Conservation (phyloP, 2,329 filamentous ascomycete genomes). For the Blastomyces silverae region DNA sequence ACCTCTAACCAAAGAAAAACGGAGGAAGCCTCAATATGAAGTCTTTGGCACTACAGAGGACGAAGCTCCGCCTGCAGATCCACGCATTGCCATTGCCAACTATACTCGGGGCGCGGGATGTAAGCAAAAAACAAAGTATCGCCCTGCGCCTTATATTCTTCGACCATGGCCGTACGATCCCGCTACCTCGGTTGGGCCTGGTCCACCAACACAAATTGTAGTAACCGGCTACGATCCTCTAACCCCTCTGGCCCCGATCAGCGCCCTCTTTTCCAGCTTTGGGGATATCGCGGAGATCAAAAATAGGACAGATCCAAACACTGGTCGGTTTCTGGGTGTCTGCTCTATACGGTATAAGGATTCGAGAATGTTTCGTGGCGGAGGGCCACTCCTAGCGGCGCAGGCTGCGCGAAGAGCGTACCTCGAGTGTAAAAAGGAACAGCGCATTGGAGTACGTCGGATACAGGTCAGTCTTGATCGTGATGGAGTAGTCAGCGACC, state of each 20-base stretch:
- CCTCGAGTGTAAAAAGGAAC: constrained; percentile 66
- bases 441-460: constrained; percentile 67
- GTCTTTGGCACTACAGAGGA: constrained; percentile 62
- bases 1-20: constrained; percentile 50
- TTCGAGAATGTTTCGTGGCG: constrained; percentile 49
- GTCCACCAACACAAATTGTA: constrained; percentile 82
- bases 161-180: constrained; percentile 76
- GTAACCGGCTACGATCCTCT: constrained; percentile 96
- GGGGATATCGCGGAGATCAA: constrained; percentile 85
- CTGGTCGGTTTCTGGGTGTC: constrained; percentile 88
- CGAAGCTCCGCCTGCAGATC: constrained; percentile 61
- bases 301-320: constrained; percentile 92
- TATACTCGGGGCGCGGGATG: constrained; percentile 57
- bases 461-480: constrained; percentile 84
- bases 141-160: constrained; percentile 69
- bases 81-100: constrained; percentile 63
- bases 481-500: constrained; percentile 73
- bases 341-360: constrained; percentile 88
- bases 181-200: constrained; percentile 76
- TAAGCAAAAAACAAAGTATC: constrained; percentile 62
- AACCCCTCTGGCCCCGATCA: constrained; percentile 69
- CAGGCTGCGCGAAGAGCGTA: constrained; percentile 72
- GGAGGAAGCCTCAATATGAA: constrained; percentile 49
- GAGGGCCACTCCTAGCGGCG: constrained; percentile 57
- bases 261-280: constrained; percentile 68